These are phyloP conservation scores for Metschnikowia corniflorae DNA, from an alignment of 805 yeast genomes.

Conservation along the genomic window DNA sequence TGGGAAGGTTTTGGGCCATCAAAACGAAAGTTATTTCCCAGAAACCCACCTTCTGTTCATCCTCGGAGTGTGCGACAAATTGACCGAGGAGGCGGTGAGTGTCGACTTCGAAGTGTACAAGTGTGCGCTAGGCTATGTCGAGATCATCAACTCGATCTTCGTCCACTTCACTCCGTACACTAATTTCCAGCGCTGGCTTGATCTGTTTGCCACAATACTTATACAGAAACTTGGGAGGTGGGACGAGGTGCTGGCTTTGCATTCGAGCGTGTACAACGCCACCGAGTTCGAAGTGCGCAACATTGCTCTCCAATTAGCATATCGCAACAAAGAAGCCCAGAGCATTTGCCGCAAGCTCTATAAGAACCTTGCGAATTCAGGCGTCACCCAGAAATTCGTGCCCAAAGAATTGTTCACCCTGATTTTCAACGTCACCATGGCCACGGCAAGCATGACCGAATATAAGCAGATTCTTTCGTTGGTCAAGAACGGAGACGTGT, in stretches of 20 bases:
- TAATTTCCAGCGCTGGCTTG: conserved; percentile 24
- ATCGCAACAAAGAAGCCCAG: conserved; percentile 25
- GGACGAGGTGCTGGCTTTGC: conserved; percentile 19
- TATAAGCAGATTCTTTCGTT: conserved; percentile 59
- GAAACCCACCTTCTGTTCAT: conserved; percentile 23
- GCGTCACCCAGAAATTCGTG: conserved; percentile 44
- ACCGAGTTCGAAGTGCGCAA: conserved; percentile 45
- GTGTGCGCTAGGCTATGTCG: conserved; percentile 32
- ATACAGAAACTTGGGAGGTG: conserved; percentile 26
- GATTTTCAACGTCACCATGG: conserved; percentile 41
- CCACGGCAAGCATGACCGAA: conserved; percentile 41
- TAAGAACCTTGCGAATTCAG: conserved; percentile 44
- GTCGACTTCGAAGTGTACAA: conserved; percentile 33
- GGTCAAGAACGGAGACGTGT: conserved; percentile 47
- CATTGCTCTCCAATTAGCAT: conserved; percentile 40
- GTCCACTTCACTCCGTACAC: conserved; percentile 27
- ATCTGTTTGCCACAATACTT: conserved; percentile 16
- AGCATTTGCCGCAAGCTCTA: conserved; percentile 39
- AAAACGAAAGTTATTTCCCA: conserved; percentile 24
- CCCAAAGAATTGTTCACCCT: conserved; percentile 51
- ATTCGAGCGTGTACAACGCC: conserved; percentile 15
- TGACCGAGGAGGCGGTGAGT: conserved; percentile 22
- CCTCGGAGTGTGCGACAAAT: conserved; percentile 26
- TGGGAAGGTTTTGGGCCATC: conserved; percentile 34
- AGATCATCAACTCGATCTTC: conserved; percentile 30